Evolutionary conservation across 345 rosid species (phyloP).

Genomic region (Acer yangbiense): DNA sequence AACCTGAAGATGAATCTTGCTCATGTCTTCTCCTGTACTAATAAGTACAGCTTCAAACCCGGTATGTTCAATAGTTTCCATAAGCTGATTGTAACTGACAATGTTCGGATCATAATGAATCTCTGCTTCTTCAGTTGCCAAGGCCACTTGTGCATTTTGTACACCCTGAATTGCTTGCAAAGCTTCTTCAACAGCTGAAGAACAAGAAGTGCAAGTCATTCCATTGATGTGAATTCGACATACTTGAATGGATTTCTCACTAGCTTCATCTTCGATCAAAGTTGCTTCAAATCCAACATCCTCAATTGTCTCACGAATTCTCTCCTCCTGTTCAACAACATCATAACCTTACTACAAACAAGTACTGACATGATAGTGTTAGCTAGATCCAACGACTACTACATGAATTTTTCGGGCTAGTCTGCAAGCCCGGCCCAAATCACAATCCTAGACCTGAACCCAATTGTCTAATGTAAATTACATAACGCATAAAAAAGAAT

Average conservation of each 20-base stretch:
- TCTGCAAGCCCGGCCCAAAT: too few species aligned
- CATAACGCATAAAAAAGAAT: too few species aligned
- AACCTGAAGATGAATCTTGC: constrained; percentile 70
- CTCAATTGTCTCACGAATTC: constrained; percentile 80
- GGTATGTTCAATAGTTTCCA: constrained; percentile 53
- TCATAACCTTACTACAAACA: background rate
- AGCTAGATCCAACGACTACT: too few species aligned
- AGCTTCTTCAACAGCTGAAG: constrained; percentile 68
- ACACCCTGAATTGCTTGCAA: constrained; percentile 68
- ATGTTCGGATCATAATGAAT: constrained; percentile 62
- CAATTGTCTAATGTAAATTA: too few species aligned
- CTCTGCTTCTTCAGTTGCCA: constrained; percentile 92
- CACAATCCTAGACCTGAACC: too few species aligned
- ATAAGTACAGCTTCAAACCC: constrained; percentile 79
- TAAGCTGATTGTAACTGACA: constrained; percentile 38
- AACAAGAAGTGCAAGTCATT: constrained; percentile 93
- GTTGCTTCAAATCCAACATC: constrained; percentile 84
- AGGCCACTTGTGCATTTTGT: constrained; percentile 70
- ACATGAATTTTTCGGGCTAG: too few species aligned
- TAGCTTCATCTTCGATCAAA: constrained; percentile 51
- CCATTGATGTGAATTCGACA: constrained; percentile 77
- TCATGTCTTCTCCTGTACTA: constrained; percentile 70
- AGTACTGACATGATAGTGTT: too few species aligned
- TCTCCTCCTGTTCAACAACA: constrained; percentile 58
- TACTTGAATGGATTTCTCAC: constrained; percentile 54